Conservation (phyloP, 805 yeast genomes). For the Myxozyma geophila region DNA sequence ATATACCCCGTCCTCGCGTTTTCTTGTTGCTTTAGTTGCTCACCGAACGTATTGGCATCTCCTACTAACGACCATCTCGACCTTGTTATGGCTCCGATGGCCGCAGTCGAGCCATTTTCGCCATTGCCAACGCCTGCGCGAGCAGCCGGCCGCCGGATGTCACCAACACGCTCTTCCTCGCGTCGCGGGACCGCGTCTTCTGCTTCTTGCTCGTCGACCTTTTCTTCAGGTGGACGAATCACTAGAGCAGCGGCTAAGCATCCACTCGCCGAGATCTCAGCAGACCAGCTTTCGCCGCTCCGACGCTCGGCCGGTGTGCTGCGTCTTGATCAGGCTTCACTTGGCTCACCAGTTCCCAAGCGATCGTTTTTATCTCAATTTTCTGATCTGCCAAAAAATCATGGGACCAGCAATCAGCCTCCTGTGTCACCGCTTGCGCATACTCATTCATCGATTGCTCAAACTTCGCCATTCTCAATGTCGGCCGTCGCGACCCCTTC, state of each 20-base stretch:
- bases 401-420: constrained; percentile 12
- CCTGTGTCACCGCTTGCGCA: constrained; percentile 4
- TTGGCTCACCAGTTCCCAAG: constrained; percentile 36
- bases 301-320: constrained; percentile 50
- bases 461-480: background rate
- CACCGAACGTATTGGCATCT: background rate
- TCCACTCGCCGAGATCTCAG: constrained; percentile 15
- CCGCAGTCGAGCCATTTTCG: constrained; percentile 30
- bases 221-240: constrained; percentile 20
- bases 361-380: constrained; percentile 16
- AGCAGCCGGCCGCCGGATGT: constrained; percentile 22
- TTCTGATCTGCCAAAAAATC: constrained; percentile 9
- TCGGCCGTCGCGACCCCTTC: background rate
- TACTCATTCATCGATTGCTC: background rate
- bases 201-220: background rate
- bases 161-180: constrained; percentile 26
- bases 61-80: constrained; percentile 4
- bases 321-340: constrained; percentile 48
- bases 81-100: constrained; percentile 27
- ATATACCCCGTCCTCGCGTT: too few relatives aligned
- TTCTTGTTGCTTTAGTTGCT: background rate
- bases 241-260: constrained; percentile 33
- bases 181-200: constrained; percentile 12
- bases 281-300: constrained; percentile 39
- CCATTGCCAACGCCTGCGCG: constrained; percentile 28